phyloP scores from a whole-genome alignment of 257 asterid genomes.

The Nicotiana tabacum region DNA sequence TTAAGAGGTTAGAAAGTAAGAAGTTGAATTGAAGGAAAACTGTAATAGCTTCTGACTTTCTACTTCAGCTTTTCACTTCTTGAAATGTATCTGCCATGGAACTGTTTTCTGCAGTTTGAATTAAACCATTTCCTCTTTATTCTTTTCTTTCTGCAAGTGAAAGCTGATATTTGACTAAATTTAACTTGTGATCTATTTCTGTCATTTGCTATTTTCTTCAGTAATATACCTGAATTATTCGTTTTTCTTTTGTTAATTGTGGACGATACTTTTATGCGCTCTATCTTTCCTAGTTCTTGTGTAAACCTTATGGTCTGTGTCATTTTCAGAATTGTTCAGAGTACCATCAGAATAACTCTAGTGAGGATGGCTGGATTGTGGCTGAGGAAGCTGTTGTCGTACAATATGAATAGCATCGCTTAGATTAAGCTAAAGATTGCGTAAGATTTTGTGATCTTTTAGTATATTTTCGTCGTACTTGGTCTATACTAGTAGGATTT shows the following conservation, averaged over 20 bases:
- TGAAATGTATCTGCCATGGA: not conserved
- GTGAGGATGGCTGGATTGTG: constrained; percentile 49
- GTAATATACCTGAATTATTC: not conserved
- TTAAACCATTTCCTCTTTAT: not conserved
- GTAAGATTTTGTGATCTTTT: not conserved
- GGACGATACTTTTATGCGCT: not conserved
- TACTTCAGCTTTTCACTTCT: not conserved
- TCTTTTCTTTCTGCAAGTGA: not conserved
- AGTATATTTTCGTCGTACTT: not conserved
- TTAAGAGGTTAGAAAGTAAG: not conserved
- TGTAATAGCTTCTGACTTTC: not conserved
- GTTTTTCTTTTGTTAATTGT: not conserved
- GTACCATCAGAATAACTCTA: constrained; percentile 18
- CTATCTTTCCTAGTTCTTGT: not conserved
- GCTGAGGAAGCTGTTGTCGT: constrained; percentile 65
- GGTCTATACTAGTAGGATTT: not conserved
- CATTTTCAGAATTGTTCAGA: constrained; percentile 53
- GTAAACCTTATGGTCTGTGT: constrained; percentile 1
- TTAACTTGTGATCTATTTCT: not conserved
- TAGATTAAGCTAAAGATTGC: not conserved
- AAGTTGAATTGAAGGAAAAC: constrained; percentile 6
- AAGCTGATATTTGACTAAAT: not conserved
- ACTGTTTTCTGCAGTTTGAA: not conserved
- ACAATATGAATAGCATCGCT: constrained; percentile 42
- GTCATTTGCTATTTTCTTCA: too few relatives aligned